Percentiles rank a stretch among this genome's conserved stretches.
phyloP scores from a whole-genome alignment of 2,329 filamentous ascomycete species.

The Stemphylium beticola region DNA sequence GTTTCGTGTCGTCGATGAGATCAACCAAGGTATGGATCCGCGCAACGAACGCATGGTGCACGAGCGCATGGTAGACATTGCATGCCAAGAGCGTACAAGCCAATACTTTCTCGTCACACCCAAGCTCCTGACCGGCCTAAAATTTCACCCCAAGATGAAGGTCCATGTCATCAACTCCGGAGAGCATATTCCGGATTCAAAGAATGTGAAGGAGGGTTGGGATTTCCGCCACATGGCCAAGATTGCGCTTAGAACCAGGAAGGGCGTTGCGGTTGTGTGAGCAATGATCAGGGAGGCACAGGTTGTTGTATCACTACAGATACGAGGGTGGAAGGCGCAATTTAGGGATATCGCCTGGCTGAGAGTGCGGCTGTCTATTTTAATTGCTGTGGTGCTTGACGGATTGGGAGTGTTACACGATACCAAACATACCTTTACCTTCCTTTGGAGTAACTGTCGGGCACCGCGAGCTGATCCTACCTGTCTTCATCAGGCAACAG shows the following conservation, averaged over 20 bases:
- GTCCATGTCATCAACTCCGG: conserved; percentile 93
- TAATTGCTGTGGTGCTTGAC: too few species aligned
- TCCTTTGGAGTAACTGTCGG: too few species aligned
- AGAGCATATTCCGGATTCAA: conserved; percentile 61
- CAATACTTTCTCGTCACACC: conserved; percentile 98
- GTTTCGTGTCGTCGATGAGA: conserved; percentile 98
- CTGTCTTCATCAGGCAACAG: too few species aligned
- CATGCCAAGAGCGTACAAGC: conserved; percentile 75
- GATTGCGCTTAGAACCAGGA: conserved; percentile 40
- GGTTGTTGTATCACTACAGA: too few species aligned
- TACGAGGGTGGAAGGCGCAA: too few species aligned
- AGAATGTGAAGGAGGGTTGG: conserved; percentile 46
- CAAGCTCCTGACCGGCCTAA: conserved; percentile 84
- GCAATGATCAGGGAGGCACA: neutral
- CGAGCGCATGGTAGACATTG: conserved; percentile 97
- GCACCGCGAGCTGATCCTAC: too few species aligned
- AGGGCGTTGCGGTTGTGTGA: conserved; percentile 26
- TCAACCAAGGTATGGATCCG: conserved; percentile 99
- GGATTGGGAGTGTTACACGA: too few species aligned
- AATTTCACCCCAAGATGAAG: conserved; percentile 89
- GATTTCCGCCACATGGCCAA: conserved; percentile 52
- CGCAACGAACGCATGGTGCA: conserved; percentile 98
- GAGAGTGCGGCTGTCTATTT: too few species aligned
- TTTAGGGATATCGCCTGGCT: neutral
- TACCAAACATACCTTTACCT: too few species aligned